Evolutionary conservation across 2,329 filamentous ascomycete genomes (phyloP), one percentile per base, ranked within the genome.

Genomic region (Exophiala alcalophila): DNA sequence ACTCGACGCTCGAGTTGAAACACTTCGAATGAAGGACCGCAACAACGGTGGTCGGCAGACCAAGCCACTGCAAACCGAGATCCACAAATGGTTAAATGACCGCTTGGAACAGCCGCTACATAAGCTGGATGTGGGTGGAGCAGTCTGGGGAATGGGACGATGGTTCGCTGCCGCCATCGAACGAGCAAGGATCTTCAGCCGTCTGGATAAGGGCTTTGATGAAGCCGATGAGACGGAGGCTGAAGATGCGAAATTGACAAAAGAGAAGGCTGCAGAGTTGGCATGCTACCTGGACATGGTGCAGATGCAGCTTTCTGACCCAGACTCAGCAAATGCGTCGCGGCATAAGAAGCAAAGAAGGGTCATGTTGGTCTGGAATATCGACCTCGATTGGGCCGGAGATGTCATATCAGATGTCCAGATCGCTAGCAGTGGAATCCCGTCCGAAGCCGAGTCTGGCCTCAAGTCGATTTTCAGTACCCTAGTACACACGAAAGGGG

Each of bases 141-240:
- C 55, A 16, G 30, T 56, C 10, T 56, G 54, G 49, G 56, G 50
- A 10, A 39, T 55, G 8, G 56, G 54, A 7, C 36, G 44, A 34
- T 57, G 52, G 37, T 57, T 56, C 38, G 33, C 19, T 29, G 49
- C 48, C 12, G 35, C 42, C 6, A 39, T 56, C 6, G 39, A 51
- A 30, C 41, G 56, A n/a, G 52, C 56, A 8, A 52, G 41, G 31
- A 19, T 47, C 15, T 55, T 55, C 21, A 44, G 37, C 11, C 30
- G 30, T n/a, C 25, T 57, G 18, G 25, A 43, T 8, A 11, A 30
- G 14, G 34, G 39, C 7, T 49, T 45, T 39, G 35, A 40, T 12
- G 19, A 31, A 4, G 9, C 20, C 36, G 32, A 35, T 3, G 21
- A 24, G 15, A 19, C 24, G 6, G 4, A 31, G 25, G 21, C 37